Evolutionary conservation across 768 basidiomycete species (phyloP).

Genomic region (Hortiboletus flavorubellus): DNA sequence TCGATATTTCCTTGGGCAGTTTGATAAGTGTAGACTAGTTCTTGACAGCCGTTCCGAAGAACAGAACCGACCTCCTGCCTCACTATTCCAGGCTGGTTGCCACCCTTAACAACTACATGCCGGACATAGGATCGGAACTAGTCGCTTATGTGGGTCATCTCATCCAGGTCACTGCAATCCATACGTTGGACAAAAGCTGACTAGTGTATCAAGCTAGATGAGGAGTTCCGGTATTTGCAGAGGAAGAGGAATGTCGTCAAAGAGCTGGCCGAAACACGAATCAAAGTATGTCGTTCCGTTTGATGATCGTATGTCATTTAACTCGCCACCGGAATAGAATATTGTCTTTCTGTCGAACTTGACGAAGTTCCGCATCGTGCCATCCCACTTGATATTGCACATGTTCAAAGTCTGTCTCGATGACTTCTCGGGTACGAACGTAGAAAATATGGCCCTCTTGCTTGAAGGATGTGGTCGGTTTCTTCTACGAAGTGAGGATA

Average conservation of each 20-base stretch:
- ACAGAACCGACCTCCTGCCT: constrained; percentile 84
- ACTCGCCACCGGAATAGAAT: constrained; percentile 53
- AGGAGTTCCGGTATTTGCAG: constrained; percentile 95
- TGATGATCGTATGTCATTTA: background rate
- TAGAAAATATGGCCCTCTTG: constrained; percentile 89
- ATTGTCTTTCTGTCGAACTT: constrained; percentile 83
- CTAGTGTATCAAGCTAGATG: constrained; percentile 66
- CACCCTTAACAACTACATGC: constrained; percentile 88
- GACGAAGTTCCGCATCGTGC: constrained; percentile 94
- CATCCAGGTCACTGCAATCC: background rate
- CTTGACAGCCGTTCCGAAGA: constrained; percentile 79
- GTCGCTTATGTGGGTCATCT: constrained; percentile 64
- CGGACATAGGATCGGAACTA: constrained; percentile 83
- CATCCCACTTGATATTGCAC: constrained; percentile 87
- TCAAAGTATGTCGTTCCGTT: constrained; percentile 55
- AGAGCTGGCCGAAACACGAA: constrained; percentile 79
- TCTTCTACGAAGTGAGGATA: constrained; percentile 83
- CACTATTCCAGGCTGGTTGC: constrained; percentile 91
- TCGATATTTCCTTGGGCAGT: background rate
- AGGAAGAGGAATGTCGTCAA: constrained; percentile 90
- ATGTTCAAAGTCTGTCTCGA: constrained; percentile 97
- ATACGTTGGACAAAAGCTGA: constrained; percentile 1
- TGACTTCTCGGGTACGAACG: constrained; percentile 88
- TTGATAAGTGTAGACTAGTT: constrained; percentile 46
- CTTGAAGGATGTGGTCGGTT: constrained; percentile 95